A percentile compares a stretch with the other conserved stretches of the same genome.
Evolutionary conservation across 768 basidiomycete genomes (phyloP).

Genomic region (Lactarius hatsudake): DNA sequence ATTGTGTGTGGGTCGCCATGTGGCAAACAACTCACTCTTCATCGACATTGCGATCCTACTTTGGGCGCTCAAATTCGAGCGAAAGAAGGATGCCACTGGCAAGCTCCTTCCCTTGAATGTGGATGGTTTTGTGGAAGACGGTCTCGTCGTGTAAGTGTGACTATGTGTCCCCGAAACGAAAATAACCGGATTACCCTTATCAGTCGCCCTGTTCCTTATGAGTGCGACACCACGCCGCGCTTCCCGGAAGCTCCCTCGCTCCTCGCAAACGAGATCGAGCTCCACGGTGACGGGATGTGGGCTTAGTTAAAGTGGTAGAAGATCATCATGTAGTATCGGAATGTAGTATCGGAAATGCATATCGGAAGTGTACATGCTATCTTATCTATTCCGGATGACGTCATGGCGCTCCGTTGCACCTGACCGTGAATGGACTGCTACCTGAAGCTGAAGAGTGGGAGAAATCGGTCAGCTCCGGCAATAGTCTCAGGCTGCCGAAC

Average conservation of each 20-base stretch:
- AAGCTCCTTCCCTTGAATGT: constrained; percentile 18
- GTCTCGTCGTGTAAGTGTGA: constrained; percentile 26
- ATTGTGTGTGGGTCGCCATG: constrained; percentile 26
- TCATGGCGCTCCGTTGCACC: too few relatives aligned
- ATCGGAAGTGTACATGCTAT: too few relatives aligned
- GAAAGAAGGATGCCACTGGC: constrained; percentile 19
- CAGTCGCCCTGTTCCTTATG: constrained; percentile 24
- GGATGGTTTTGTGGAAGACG: constrained; percentile 27
- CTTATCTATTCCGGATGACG: too few relatives aligned
- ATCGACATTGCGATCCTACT: constrained; percentile 24
- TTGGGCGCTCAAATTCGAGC: constrained; percentile 22
- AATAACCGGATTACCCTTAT: background rate
- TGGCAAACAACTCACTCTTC: constrained; percentile 25
- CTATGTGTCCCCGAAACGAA: background rate
- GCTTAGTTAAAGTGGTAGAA: background rate
- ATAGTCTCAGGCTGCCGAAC: too few relatives aligned
- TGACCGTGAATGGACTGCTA: too few relatives aligned
- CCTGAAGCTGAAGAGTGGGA: too few relatives aligned
- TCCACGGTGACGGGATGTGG: constrained; percentile 8
- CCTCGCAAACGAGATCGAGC: constrained; percentile 19
- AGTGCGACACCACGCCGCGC: constrained; percentile 20
- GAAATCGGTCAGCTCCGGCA: too few relatives aligned
- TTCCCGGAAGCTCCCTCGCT: constrained; percentile 22
- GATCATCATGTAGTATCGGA: background rate
- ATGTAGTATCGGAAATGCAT: too few relatives aligned